Conservation (phyloP, 805 yeast species). For the Wickerhamiella lipophila region DNA sequence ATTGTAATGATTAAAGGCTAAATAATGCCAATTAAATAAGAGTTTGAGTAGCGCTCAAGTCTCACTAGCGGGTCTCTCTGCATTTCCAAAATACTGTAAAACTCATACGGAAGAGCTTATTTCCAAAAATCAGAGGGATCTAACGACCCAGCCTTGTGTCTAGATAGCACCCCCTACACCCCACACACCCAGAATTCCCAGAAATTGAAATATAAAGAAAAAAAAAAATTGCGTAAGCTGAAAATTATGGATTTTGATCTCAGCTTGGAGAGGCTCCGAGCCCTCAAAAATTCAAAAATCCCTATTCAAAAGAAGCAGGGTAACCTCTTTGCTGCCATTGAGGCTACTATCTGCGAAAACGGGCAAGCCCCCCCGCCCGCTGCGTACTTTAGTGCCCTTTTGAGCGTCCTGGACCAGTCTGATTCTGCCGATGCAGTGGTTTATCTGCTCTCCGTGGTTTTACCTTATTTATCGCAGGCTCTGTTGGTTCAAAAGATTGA, state of each 20-base stretch:
- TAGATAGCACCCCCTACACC: too few species aligned
- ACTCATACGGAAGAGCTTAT: too few species aligned
- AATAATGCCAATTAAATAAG: too few species aligned
- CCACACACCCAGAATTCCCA: too few species aligned
- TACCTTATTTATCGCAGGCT: slow-evolving; percentile 58
- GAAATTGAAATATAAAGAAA: not conserved
- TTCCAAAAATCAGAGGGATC: too few species aligned
- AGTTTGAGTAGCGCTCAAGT: too few species aligned
- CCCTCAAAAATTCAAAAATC: slow-evolving; percentile 15
- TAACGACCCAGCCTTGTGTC: too few species aligned
- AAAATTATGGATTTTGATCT: slow-evolving; percentile 10
- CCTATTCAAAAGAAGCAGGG: slow-evolving; percentile 37
- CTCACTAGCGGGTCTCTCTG: too few species aligned
- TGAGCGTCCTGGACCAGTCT: slow-evolving; percentile 70
- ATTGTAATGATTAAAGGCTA: too few species aligned
- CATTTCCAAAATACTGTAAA: too few species aligned
- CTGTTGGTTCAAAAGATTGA: slow-evolving; percentile 63
- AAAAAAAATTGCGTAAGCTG: slow-evolving; percentile 5
- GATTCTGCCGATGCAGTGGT: slow-evolving; percentile 50
- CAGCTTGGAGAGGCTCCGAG: slow-evolving; percentile 11
- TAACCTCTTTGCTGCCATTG: slow-evolving; percentile 73
- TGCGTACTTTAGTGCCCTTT: slow-evolving; percentile 73
- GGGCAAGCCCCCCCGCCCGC: slow-evolving; percentile 53
- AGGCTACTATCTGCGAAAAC: slow-evolving; percentile 58
- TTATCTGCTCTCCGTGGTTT: slow-evolving; percentile 67